Evolutionary conservation across 2,329 filamentous ascomycete species (phyloP), one percentile per base, ranked within the genome.

Genomic region (Phoma sp.): DNA sequence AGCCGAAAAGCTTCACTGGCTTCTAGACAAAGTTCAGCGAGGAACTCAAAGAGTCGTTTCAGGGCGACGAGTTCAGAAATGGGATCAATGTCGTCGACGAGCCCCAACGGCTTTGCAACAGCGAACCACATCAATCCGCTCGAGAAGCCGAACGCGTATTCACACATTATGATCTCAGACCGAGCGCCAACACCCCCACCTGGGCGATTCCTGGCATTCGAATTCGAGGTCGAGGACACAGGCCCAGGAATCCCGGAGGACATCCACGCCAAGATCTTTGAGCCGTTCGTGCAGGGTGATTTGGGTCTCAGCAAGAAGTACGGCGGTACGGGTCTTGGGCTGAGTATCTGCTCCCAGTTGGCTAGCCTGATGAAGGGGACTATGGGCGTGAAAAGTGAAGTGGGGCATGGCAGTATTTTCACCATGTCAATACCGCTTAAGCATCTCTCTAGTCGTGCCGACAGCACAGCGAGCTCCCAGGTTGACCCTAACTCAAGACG

Each of bases 201-300:
- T 2, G 84, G 88, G 11, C 87, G 83, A 68, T 83, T 84, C n/a
- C 84, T 90, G 47, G 71, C 86, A 9, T 96, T 96, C 64, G 90
- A 96, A 67, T 96, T 96, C 56, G 90, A 96, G 69, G 91, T 96
- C 1, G 83, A 92, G 69, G 93, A 97, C 62, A 93, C 88, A 0
- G 93, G 93, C 0, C 92, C 92, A 0, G 93, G 93, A 23, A 96
- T 96, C 50, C 86, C 91, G 0, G 84, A 87, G 6, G 79, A 88
- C 59, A 84, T 96, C 73, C 91, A 92, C 64, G 81, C 90, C 51
- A 88, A 88, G 62, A 91, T 97, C 9, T 97, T 97, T 70, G 93
- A 96, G 72, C 93, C 93, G 0, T 97, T 97, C 68, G 90, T 96
- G 0, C 93, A 97, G 74, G 93, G 90, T n/a, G 92, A 96, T 69